Conservation (phyloP, 495 filamentous ascomycete genomes). For the Cairneyella variabilis region DNA sequence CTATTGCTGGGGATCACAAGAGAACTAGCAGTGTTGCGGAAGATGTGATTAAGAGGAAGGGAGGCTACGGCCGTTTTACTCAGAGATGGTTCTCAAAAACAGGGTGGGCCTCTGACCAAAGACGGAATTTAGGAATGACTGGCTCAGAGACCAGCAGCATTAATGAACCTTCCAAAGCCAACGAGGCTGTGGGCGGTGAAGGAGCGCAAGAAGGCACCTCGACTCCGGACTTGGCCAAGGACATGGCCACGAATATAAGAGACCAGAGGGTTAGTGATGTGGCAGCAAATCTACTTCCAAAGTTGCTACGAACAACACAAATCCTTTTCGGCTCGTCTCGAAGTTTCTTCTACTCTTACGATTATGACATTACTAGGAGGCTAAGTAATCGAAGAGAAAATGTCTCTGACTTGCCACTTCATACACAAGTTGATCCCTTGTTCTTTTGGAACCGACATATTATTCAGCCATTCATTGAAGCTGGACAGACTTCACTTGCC, state of each 20-base stretch:
- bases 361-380: constrained; percentile 67
- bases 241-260: constrained; percentile 29
- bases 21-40: constrained; percentile 46
- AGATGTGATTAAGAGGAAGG: constrained; percentile 75
- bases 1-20: constrained; percentile 8
- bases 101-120: constrained; percentile 53
- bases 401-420: constrained; percentile 49
- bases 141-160: constrained; percentile 4
- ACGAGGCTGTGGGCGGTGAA: not conserved
- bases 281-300: constrained; percentile 58
- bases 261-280: constrained; percentile 25
- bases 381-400: constrained; percentile 33
- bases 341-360: constrained; percentile 92
- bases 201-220: not conserved
- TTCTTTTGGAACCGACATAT: constrained; percentile 91
- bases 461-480: constrained; percentile 66
- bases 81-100: constrained; percentile 83
- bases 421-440: constrained; percentile 69
- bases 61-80: constrained; percentile 82
- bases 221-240: not conserved
- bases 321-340: constrained; percentile 70
- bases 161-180: not conserved
- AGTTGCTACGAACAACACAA: constrained; percentile 76
- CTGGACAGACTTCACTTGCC: constrained; percentile 60
- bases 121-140: constrained; percentile 25